Base-by-base conservation (phyloP, 2,329 filamentous ascomycete species). In the Cladosporium phlei region DNA sequence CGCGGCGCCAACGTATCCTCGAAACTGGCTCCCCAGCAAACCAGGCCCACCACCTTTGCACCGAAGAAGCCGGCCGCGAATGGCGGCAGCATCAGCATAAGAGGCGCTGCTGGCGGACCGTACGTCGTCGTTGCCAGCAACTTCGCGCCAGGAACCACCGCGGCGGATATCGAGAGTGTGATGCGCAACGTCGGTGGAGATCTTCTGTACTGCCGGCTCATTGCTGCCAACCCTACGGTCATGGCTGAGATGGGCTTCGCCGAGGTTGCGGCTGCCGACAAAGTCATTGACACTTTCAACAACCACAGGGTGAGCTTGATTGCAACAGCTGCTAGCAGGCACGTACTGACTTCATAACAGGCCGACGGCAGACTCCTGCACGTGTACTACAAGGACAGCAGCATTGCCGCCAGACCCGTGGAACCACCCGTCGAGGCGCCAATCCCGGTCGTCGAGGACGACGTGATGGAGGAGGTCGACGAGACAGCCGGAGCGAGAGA, bases 141-240 rank as follows among this genome's bases (percentile, higher is more conserved):
- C 71, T 88, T 93, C 62, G 87, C 86, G 10, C 80, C 80, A 2
- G 87, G 87, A 28, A 93, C 87, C 1, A 89, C 87, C 5, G 84
- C 83, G 2, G 85, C 84, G 22, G 87, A 93, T 60, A 88, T 93
- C 50, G 85, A 89, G 70, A 86, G 83, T 57, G 87, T 87, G 47
- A 82, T 93, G 80, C 45, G 53, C 52, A 45, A 78, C 76, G n/a
- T 80, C 81, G 0, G 70, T 86, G 77, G 77, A 24, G 73, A 82
- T 51, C 76, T 88, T 58, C 61, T 77, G 19, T 79, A 77, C 58
- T 91, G 86, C 68, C 77, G 74, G 27, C 69, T 93, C 29, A 67
- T 88, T 47, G 81, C 83, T 61, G 75, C 81, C 3, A 69, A 71
- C 21, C 87, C 88, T 0, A 82, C 84, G 3, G 80, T 93, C 42